Evolutionary conservation across 2,329 filamentous ascomycete species (phyloP).

Genomic region (Colletotrichum endophyticum): DNA sequence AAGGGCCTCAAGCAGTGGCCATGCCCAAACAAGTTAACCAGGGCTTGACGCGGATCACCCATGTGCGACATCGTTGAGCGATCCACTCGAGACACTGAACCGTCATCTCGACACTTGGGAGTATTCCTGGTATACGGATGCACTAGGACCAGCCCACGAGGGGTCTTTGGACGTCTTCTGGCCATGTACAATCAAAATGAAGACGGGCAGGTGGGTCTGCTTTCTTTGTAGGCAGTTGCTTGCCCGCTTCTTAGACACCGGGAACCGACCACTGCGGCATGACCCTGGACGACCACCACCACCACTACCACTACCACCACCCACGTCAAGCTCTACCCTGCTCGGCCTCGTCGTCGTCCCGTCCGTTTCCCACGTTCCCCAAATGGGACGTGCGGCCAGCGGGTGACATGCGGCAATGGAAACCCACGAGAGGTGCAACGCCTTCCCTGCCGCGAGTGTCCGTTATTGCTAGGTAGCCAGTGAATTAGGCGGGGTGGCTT

Average conservation of each 20-base stretch:
- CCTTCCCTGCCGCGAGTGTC: background rate
- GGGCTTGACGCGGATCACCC: conserved; percentile 12
- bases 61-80: conserved; percentile 21
- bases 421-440: conserved; percentile 11
- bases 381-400: background rate
- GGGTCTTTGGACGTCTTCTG: background rate
- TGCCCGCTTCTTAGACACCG: background rate
- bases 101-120: conserved; percentile 14
- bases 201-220: background rate
- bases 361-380: conserved; percentile 6
- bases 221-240: background rate
- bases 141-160: conserved; percentile 5
- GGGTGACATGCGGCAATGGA: conserved; percentile 8
- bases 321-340: conserved; percentile 9
- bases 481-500: conserved; percentile 2
- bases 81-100: conserved; percentile 3
- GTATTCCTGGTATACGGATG: background rate
- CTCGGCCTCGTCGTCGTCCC: background rate
- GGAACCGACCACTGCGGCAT: background rate
- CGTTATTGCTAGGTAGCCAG: background rate
- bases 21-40: conserved; percentile 14
- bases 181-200: background rate
- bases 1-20: background rate
- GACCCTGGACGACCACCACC: background rate
- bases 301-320: background rate